These are phyloP conservation scores for Blattamonas nauphoetae DNA, from an alignment of 78 protist genomes.

Conservation along the genomic window DNA sequence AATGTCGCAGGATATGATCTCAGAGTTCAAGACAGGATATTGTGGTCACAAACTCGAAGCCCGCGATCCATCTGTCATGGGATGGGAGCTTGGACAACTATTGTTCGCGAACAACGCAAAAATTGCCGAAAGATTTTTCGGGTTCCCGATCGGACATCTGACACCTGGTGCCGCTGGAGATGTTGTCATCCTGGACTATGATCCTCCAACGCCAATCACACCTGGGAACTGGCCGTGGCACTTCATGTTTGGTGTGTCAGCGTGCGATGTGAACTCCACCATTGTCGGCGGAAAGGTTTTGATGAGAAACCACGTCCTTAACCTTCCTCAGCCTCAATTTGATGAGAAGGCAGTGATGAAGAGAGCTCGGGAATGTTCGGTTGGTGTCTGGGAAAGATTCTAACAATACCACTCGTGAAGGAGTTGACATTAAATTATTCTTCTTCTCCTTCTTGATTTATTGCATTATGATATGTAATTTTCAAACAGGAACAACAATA, in stretches of 20 bases:
- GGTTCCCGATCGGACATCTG: constrained; percentile 11
- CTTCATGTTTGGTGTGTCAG: constrained; percentile 26
- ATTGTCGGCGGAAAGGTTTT: constrained; percentile 26
- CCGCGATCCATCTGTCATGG: constrained; percentile 21
- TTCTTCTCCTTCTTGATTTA: too few relatives aligned
- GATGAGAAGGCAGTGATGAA: not conserved
- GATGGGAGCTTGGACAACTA: not conserved
- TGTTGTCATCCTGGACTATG: constrained; percentile 13
- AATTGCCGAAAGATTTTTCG: constrained; percentile 4
- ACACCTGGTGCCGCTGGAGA: constrained; percentile 32
- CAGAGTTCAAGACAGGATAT: constrained; percentile 13
- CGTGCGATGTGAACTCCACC: constrained; percentile 11
- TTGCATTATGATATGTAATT: too few relatives aligned
- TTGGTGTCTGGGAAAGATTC: constrained; percentile 11
- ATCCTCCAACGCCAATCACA: constrained; percentile 13
- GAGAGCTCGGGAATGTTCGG: not conserved
- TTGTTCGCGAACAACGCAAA: not conserved
- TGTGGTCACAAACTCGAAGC: constrained; percentile 20
- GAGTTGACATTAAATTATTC: too few relatives aligned
- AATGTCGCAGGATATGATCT: constrained; percentile 36
- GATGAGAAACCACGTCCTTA: constrained; percentile 12
- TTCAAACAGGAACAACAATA: too few relatives aligned
- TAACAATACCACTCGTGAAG: too few relatives aligned
- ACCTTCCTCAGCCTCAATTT: not conserved
- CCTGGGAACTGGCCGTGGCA: constrained; percentile 45